Evolutionary conservation across 2,329 filamentous ascomycete genomes (phyloP).

Genomic region (Talaromyces sp.): DNA sequence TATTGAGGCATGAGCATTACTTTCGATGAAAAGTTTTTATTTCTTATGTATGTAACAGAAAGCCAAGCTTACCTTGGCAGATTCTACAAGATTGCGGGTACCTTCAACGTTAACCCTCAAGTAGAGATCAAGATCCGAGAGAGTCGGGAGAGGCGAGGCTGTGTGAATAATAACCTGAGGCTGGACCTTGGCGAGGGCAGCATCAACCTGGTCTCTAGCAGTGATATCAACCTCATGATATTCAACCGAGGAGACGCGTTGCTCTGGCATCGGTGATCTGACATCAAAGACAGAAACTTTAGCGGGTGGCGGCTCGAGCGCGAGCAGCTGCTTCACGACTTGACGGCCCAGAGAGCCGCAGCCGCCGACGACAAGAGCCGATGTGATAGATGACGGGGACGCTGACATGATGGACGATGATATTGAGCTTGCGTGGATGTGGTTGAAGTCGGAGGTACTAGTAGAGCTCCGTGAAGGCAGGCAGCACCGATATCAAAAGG

Average conservation of each 20-base stretch:
- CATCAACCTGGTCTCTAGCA: neutral
- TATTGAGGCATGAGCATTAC: neutral
- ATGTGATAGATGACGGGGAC: neutral
- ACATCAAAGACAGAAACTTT: conserved; percentile 1
- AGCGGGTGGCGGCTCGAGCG: neutral
- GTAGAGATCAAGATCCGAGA: conserved; percentile 12
- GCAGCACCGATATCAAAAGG: neutral
- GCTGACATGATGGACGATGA: neutral
- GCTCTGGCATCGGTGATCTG: neutral
- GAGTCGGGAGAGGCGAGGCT: conserved; percentile 11
- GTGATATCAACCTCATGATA: conserved; percentile 1
- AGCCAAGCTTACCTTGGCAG: conserved; percentile 6
- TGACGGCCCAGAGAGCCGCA: conserved; percentile 1
- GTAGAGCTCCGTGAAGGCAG: neutral
- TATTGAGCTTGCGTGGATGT: neutral
- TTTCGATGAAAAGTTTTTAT: no score
- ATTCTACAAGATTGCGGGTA: conserved; percentile 15
- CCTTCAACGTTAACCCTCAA: conserved; percentile 15
- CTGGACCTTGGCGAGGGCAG: neutral
- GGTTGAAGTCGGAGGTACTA: neutral
- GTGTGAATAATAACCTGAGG: conserved; percentile 5
- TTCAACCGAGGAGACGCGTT: neutral
- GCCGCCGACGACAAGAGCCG: conserved; percentile 1
- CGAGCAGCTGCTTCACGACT: conserved; percentile 1
- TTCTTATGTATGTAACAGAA: neutral